Base-by-base conservation (phyloP, 495 filamentous ascomycete species). In the Penicillium nucicola region DNA sequence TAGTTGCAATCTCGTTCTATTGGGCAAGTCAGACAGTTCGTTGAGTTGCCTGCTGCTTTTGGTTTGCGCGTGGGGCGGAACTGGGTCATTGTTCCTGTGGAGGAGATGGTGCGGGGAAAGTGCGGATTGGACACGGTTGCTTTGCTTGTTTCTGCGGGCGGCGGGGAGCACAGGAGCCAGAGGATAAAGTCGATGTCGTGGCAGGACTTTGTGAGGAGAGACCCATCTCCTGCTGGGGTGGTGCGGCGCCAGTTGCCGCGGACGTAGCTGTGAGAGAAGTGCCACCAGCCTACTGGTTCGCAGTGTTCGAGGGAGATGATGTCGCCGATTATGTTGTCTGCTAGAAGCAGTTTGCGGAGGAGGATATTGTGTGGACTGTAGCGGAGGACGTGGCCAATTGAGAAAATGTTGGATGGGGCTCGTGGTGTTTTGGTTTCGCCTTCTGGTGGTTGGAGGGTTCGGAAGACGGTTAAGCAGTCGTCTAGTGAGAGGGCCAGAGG, bases 251-350 rank as follows among this genome's bases (percentile, higher is more conserved):
- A 97, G 69, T 97, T 96, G 12, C 93, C 93, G 15, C 85, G 81
- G 18, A 98, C 93, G 57, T 96, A 97, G 57, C 84, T 88, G 69
- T 98, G 93, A 1, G 86, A 74, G 62, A 96, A 98, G 67, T 98
- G 93, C 90, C 90, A 98, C 82, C 86, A 95, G 2, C 93, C 93
- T 1, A 98, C 86, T 0, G 93, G 93, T 66, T 97, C 95, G 1
- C 87, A 90, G 62, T 97, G 93, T 52, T 92, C 88, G 31, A 97
- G 74, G 11, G 85, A 89, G 17, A 95, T 68, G 8, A 96, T 74
- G 23, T 96, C 91, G n/a, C 93, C 93, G 60, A 98, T 84, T 0
- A 69, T 64, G 8, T 60, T 58, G 38, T 92, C 83, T 52, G 84
- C 74, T 3, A 90, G 75, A 3, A 97, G 74, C 3, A 98, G 75